Percentiles rank a stretch among this genome's conserved stretches.
These are phyloP conservation scores for Aspergillus udagawae DNA, from an alignment of 2,329 filamentous ascomycete genomes.

Conservation along the genomic window DNA sequence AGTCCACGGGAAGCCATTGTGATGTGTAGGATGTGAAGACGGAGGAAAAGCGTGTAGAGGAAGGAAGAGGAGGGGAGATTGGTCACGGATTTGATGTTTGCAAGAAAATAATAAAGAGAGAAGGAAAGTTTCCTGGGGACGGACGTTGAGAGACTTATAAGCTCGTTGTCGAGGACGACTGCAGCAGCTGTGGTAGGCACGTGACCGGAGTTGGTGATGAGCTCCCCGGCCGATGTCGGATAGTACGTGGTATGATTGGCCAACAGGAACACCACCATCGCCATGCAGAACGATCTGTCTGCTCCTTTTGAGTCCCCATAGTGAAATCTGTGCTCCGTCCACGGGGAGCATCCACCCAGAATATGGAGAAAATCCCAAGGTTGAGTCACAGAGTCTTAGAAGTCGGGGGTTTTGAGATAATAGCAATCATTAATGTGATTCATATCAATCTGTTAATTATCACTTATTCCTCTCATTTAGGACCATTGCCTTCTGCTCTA, in stretches of 20 bases:
- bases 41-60: slow-evolving; percentile 10
- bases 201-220: slow-evolving; percentile 25
- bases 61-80: slow-evolving; percentile 6
- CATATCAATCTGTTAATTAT: not conserved
- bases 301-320: not conserved
- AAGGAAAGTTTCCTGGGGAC: not conserved
- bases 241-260: not conserved
- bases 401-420: not conserved
- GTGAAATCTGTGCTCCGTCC: not conserved
- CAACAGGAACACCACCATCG: not conserved
- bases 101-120: slow-evolving; percentile 1
- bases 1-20: slow-evolving; percentile 48
- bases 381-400: not conserved
- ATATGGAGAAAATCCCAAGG: not conserved
- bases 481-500: not conserved
- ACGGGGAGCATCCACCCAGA: not conserved
- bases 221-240: slow-evolving; percentile 28
- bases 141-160: slow-evolving; percentile 14
- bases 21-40: slow-evolving; percentile 12
- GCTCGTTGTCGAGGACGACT: slow-evolving; percentile 11
- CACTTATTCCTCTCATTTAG: not conserved
- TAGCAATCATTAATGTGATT: not conserved
- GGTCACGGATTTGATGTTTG: slow-evolving; percentile 7
- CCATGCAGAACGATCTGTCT: not conserved
- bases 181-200: slow-evolving; percentile 9